Conservation (phyloP, 2,329 filamentous ascomycete species). For the Colletotrichum lini region DNA sequence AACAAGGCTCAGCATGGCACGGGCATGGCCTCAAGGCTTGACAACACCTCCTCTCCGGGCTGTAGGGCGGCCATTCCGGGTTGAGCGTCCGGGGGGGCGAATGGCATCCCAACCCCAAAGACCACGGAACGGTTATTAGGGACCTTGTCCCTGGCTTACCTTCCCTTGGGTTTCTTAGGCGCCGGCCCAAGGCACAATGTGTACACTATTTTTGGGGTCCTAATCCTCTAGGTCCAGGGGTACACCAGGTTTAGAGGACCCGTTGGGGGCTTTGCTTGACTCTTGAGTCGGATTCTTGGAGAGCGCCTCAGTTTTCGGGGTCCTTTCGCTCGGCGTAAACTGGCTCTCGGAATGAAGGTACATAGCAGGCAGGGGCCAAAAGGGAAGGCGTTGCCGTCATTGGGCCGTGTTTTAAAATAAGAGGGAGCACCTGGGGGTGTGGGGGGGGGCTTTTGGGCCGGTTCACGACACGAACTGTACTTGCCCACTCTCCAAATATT, state of each 20-base stretch:
- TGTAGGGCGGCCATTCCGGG: conserved; percentile 39
- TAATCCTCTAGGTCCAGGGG: conserved; percentile 17
- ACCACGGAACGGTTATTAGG: conserved; percentile 31
- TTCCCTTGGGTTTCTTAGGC: conserved; percentile 20
- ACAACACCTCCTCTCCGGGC: conserved; percentile 16
- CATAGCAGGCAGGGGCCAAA: conserved; percentile 4
- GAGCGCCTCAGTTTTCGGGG: conserved; percentile 24
- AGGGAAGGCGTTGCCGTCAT: conserved; percentile 36
- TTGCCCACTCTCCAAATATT: conserved; percentile 1
- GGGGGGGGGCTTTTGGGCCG: conserved; percentile 6
- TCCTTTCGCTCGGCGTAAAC: neutral
- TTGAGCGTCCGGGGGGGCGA: conserved; percentile 26
- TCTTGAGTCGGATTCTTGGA: conserved; percentile 2
- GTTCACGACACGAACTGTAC: conserved; percentile 11
- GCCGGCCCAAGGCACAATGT: conserved; percentile 26
- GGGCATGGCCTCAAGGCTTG: conserved; percentile 7
- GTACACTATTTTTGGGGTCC: conserved; percentile 37
- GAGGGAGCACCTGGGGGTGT: conserved; percentile 30
- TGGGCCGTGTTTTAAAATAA: conserved; percentile 40
- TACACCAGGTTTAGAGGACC: conserved; percentile 7
- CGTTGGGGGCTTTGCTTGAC: conserved; percentile 7
- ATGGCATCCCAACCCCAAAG: conserved; percentile 35
- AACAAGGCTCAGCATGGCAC: conserved; percentile 19
- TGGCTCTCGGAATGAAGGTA: neutral
- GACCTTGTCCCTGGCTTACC: conserved; percentile 29